Evolutionary conservation across 106 monocot genomes (phyloP).

Genomic region (Ottelia alismoides): DNA sequence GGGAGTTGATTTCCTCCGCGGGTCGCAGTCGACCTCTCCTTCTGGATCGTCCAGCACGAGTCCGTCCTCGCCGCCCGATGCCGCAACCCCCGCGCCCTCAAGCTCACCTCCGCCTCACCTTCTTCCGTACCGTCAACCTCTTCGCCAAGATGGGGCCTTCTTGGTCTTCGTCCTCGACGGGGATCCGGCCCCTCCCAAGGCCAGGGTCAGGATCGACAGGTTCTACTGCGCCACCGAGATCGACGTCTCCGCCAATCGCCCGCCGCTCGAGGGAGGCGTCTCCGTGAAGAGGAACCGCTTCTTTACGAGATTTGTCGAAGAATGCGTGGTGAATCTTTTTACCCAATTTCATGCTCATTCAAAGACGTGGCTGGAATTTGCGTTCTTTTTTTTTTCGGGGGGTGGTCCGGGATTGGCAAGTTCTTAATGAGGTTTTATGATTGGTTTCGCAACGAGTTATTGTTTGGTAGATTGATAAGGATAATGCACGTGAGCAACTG

Average conservation of each 20-base stretch:
- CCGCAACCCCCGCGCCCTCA: constrained; percentile 23
- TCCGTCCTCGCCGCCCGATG: constrained; percentile 22
- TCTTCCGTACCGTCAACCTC: constrained; percentile 90
- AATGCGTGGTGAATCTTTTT: constrained; percentile 92
- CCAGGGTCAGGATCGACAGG: constrained; percentile 61
- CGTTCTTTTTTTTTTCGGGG: no score
- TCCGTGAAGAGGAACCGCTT: constrained; percentile 33
- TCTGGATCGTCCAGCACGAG: constrained; percentile 93
- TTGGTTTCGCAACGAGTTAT: no score
- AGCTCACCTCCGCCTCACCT: constrained; percentile 70
- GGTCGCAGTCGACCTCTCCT: constrained; percentile 95
- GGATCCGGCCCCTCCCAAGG: constrained; percentile 65
- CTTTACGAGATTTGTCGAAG: constrained; percentile 40
- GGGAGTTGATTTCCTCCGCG: constrained; percentile 70
- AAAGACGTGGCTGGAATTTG: no score
- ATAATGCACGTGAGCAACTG: no score
- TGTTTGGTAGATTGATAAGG: no score
- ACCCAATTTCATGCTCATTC: no score
- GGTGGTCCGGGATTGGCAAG: no score
- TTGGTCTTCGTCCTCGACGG: constrained; percentile 96
- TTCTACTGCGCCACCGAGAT: constrained; percentile 61
- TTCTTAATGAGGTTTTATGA: no score
- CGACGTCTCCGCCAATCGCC: constrained; percentile 21
- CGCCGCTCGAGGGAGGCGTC: constrained; percentile 7
- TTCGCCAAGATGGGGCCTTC: constrained; percentile 90